Base-by-base conservation (phyloP, 1,139 yeast genomes). In the Kodamaea arcana region DNA sequence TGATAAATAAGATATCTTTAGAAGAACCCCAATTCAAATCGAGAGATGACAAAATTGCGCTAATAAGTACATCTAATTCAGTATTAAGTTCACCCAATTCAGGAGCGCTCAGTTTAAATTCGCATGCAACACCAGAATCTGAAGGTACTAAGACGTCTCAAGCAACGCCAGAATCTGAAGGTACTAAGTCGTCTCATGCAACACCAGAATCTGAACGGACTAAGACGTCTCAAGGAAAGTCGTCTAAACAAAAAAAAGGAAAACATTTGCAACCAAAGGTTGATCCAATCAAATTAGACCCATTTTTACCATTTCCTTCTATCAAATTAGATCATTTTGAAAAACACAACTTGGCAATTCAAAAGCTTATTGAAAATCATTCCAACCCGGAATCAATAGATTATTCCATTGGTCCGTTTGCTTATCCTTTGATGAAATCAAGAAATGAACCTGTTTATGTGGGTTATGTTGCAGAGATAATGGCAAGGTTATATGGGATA, bases 401-500 rank as follows among this genome's bases (percentile, higher is more conserved):
- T 15, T 21, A 32, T 11, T 24, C 12, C 23, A 41, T 54, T 4
- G 73, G 74, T 0, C 47, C 52, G 12, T 54, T 58, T 30, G 64
- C 75, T 2, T 47, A 62, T 8, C 83, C 85, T 4, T 62, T 86
- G 66, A 75, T 92, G 29, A 83, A 83, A 45, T 82, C 94, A 1
- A 71, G 98, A 48, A 88, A 94, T 56, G 98, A 92, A 58, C 98
- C 98, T 0, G 88, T 94, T 32, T 72, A 76, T 32, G 78, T 92
- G 37, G 87, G 87, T 1, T 75, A 78, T 32, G 92, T 90, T 1
- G 97, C 95, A 0, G 76, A 81, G 45, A 82, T 86, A 8, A 69
- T 92, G 44, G 77, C 94, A 9, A 71, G 71, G 16, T 56, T 90
- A 32, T 46, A 53, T 28, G 54, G 51, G 2, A 27, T 48, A n/a